Evolutionary conservation across 441 rosid genomes (phyloP).

Genomic region (Pelargonium myrrhifolium): DNA sequence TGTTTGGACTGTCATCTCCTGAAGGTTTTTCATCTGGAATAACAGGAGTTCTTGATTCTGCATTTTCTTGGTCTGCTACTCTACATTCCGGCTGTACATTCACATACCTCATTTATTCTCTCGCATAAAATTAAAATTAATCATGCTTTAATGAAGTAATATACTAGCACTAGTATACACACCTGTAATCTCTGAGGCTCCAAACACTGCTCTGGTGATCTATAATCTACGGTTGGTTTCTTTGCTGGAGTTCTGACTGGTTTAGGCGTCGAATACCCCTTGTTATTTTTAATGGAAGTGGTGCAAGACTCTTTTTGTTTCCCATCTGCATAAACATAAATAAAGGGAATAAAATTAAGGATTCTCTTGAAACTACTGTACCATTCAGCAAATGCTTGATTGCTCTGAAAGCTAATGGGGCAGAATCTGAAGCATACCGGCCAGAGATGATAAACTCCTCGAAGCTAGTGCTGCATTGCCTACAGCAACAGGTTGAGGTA

Average conservation of each 20-base stretch:
- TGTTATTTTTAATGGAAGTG: conserved; percentile 29
- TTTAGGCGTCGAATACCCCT: conserved; percentile 21
- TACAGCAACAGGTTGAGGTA: conserved; percentile 17
- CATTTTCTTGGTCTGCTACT: conserved; percentile 26
- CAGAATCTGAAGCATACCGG: conserved; percentile 24
- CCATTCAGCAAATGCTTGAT: background rate
- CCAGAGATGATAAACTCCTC: conserved; percentile 22
- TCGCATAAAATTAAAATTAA: background rate
- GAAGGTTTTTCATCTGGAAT: conserved; percentile 23
- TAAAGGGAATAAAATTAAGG: background rate
- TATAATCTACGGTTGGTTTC: conserved; percentile 25
- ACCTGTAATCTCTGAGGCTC: conserved; percentile 44
- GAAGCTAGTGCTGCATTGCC: conserved; percentile 18
- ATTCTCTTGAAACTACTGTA: background rate
- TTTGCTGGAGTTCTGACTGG: conserved; percentile 30
- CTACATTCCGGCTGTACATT: background rate
- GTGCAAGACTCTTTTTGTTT: conserved; percentile 33
- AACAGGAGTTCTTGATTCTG: conserved; percentile 27
- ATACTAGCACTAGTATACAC: background rate
- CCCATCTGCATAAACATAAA: conserved; percentile 24
- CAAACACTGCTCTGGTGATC: conserved; percentile 16
- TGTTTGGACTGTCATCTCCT: conserved; percentile 43
- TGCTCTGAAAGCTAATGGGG: no score
- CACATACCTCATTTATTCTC: background rate
- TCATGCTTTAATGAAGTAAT: background rate